Evolutionary conservation across 495 filamentous ascomycete species (phyloP), one percentile per base, ranked within the genome.

Genomic region (Penicillium atrosanguineum): DNA sequence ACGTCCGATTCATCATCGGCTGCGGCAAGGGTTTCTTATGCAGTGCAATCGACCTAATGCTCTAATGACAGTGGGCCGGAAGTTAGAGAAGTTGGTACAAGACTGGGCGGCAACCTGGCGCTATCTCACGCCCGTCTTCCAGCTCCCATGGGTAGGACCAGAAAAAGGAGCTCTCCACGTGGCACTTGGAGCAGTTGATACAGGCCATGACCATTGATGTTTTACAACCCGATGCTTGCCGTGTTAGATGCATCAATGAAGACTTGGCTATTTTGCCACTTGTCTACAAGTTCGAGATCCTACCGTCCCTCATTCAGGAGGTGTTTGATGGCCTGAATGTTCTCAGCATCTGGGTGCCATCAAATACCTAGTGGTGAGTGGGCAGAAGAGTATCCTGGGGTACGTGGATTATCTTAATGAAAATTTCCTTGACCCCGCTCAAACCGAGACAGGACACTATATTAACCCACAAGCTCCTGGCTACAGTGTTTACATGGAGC

Each of bases 131-230:
- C 81, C 82, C 50, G 88, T 91, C 75, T 82, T 77, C 18, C 89
- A 91, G 57, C 73, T 90, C 14, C 84, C 89, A 6, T 91, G 89
- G 88, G 87, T 91, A 58, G 88, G 89, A 0, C 89, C 89, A 0
- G 88, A 96, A 63, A 95, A 95, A 72, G 90, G 91, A 41, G 91
- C 94, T 15, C 90, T 91, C 58, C 91, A 96, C 68, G 84, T 95
- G 0, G 90, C 89, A 1, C 84, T 92, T 0, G 88, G 88, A 91
- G 75, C 88, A 91, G 67, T 72, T 92, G 34, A 69, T 91, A 5
- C 76, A 79, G 49, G 61, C 78, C 26, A 80, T 81, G 41, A 84
- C 87, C 26, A 87, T 90, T 55, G 87, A 90, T 61, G 75, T 89
- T 4, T 87, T 83, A 65, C 88, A 92, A 69, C 83, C 90, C 59